Base-by-base conservation (phyloP, 352 stramenopile genomes). In the Phytophthora tubulina region DNA sequence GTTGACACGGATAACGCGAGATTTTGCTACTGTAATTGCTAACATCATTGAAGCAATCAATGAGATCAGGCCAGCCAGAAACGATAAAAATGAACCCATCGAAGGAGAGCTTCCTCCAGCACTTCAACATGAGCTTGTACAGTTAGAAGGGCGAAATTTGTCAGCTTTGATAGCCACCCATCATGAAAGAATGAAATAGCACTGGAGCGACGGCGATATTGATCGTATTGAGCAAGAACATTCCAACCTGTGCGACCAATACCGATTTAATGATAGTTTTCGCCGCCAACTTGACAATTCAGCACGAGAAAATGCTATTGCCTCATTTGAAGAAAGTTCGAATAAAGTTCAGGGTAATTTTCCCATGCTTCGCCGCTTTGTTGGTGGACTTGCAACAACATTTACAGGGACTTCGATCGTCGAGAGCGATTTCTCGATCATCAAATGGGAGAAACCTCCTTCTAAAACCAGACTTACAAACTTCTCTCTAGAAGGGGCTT, bases 191-290 rank as follows among this genome's bases (percentile, higher is more conserved):
- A 54, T 54, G 48, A 8, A 10, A 15, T 7, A 4, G 9, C 48
- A 38, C 21, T 54, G 48, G 30, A 39, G 7, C 6, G 27, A 36
- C 4, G 30, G 0, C 4, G 27, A 54, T 5, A 38, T 54, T 4
- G 27, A 54, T 17, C 3, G 6, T 10, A 54, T 54, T 54, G 48
- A 54, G 30, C 48, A 54, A 38, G 48, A 54, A 27, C 48, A 54
- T 54, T 38, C 27, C 3, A 10, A 6, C 4, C 14, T 54, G 30
- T 51, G 45, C 45, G 21, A 51, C 21, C 21, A 51, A 14, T 51
- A 51, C 45, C 45, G 6, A 6, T 3, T 1, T 33, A 13, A 51
- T 33, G 45, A 51, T 21, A 4, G 6, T 7, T 51, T 51, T 31
- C 45, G 45, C 45, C 41, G 41, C 41, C 21, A 45, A 6, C 4